Conservation (phyloP, 2,329 filamentous ascomycete genomes). For the Didymella pomorum region DNA sequence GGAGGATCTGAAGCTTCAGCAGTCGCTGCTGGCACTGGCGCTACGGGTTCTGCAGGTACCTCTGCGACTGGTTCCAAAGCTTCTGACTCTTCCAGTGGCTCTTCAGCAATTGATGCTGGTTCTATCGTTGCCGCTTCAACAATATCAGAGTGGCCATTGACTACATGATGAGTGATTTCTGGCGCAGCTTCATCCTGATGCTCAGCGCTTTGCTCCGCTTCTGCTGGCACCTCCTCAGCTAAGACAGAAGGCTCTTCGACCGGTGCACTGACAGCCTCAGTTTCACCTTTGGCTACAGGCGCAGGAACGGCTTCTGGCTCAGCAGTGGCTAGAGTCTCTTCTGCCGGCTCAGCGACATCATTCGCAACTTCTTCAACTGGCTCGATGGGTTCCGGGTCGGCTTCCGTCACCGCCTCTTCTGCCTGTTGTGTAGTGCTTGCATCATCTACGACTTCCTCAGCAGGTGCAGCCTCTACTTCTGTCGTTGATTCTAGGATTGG, state of each 20-base stretch:
- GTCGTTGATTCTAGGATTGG: conserved; percentile 1
- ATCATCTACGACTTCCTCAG: conserved; percentile 1
- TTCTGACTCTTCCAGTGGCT: conserved; percentile 1
- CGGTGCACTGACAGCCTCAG: conserved; percentile 6
- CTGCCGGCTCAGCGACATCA: conserved; percentile 1
- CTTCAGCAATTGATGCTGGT: background rate
- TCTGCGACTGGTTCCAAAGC: background rate
- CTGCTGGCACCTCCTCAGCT: conserved; percentile 4
- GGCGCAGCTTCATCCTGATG: background rate
- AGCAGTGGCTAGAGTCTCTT: background rate
- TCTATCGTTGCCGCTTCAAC: conserved; percentile 1
- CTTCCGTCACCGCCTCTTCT: conserved; percentile 7
- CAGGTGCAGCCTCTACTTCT: background rate
- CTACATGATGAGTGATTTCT: background rate
- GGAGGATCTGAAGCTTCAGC: conserved; percentile 1
- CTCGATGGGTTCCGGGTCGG: conserved; percentile 5
- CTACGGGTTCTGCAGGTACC: background rate
- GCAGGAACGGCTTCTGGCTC: conserved; percentile 5
- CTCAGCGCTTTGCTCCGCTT: conserved; percentile 6
- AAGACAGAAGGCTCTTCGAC: background rate
- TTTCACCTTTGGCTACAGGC: conserved; percentile 8
- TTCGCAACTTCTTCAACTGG: conserved; percentile 2
- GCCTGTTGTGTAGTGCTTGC: background rate
- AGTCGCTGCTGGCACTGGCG: background rate
- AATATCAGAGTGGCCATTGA: background rate